Evolutionary conservation across 2,329 filamentous ascomycete genomes (phyloP).

Genomic region (Sphaerostilbella broomeana): DNA sequence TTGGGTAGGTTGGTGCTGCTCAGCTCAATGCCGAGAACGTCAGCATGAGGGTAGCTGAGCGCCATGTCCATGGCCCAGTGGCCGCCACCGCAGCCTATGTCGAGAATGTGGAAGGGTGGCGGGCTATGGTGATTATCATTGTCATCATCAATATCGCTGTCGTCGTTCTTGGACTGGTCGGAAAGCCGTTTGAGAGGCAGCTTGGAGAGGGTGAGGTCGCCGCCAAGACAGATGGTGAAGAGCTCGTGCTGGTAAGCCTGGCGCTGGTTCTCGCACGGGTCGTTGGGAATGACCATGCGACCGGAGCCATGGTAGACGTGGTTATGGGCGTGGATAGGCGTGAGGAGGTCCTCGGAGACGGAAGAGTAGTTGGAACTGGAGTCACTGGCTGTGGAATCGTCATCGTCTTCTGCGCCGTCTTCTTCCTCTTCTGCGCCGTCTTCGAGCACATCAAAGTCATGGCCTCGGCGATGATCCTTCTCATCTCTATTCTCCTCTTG

Average conservation of each 20-base stretch:
- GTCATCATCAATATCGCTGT: too few relatives aligned
- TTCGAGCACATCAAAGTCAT: not conserved
- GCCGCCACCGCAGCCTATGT: slow-evolving; percentile 37
- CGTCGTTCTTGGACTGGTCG: slow-evolving; percentile 13
- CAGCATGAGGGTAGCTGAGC: slow-evolving; percentile 31
- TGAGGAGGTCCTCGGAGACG: slow-evolving; percentile 28
- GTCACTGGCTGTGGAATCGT: slow-evolving; percentile 19
- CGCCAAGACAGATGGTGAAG: slow-evolving; percentile 29
- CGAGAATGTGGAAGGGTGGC: slow-evolving; percentile 29
- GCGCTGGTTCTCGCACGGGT: slow-evolving; percentile 27
- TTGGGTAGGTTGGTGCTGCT: slow-evolving; percentile 34
- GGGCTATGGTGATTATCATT: too few relatives aligned
- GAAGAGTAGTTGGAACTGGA: slow-evolving; percentile 29
- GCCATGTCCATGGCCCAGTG: slow-evolving; percentile 39
- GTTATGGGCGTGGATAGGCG: slow-evolving; percentile 28
- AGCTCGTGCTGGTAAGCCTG: slow-evolving; percentile 29
- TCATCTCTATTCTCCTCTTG: too few relatives aligned
- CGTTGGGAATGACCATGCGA: slow-evolving; percentile 28
- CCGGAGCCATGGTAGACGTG: slow-evolving; percentile 33
- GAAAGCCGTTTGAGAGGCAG: slow-evolving; percentile 24
- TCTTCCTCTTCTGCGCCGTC: slow-evolving; percentile 1
- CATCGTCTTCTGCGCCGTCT: slow-evolving; percentile 19
- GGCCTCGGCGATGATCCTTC: too few relatives aligned
- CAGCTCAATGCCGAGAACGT: slow-evolving; percentile 36
- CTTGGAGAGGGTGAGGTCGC: slow-evolving; percentile 24